Evolutionary conservation across 108 stramenopile genomes (phyloP).

Genomic region (Chaetoceros tenuissimus): DNA sequence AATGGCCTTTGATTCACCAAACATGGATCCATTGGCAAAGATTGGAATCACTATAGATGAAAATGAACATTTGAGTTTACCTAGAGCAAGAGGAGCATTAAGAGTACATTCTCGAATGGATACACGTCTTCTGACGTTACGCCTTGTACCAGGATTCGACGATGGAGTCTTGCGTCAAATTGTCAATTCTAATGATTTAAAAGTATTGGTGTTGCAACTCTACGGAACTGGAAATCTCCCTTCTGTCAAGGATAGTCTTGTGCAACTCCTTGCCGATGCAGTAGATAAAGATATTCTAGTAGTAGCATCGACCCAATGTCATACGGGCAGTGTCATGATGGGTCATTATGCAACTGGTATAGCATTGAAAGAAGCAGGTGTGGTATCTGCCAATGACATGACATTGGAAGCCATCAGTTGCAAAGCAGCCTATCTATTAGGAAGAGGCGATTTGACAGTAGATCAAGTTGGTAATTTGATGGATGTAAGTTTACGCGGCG

Average conservation of each 20-base stretch:
- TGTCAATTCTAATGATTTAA: conserved; percentile 24
- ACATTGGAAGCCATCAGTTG: conserved; percentile 65
- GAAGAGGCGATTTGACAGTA: conserved; percentile 39
- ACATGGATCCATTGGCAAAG: conserved; percentile 39
- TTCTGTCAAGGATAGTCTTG: conserved; percentile 34
- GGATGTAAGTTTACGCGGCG: conserved; percentile 64
- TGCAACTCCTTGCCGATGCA: conserved; percentile 34
- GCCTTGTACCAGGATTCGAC: conserved; percentile 77
- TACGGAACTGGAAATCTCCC: conserved; percentile 87
- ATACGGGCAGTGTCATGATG: conserved; percentile 62
- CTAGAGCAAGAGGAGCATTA: conserved; percentile 39
- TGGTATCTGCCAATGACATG: conserved; percentile 80
- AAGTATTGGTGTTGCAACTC: conserved; percentile 68
- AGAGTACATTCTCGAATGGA: conserved; percentile 71
- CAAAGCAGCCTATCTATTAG: no score
- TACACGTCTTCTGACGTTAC: conserved; percentile 51
- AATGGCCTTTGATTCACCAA: conserved; percentile 21
- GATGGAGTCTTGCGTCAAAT: conserved; percentile 39
- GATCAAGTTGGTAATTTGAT: conserved; percentile 58
- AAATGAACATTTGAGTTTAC: conserved; percentile 32
- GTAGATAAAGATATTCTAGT: conserved; percentile 49
- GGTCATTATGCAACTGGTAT: conserved; percentile 77
- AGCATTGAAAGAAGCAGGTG: conserved; percentile 48
- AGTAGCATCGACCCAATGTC: conserved; percentile 77
- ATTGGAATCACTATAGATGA: conserved; percentile 16